Evolutionary conservation across 176 grass and related monocot genomes (phyloP).

Genomic region (Melocanna baccifera): DNA sequence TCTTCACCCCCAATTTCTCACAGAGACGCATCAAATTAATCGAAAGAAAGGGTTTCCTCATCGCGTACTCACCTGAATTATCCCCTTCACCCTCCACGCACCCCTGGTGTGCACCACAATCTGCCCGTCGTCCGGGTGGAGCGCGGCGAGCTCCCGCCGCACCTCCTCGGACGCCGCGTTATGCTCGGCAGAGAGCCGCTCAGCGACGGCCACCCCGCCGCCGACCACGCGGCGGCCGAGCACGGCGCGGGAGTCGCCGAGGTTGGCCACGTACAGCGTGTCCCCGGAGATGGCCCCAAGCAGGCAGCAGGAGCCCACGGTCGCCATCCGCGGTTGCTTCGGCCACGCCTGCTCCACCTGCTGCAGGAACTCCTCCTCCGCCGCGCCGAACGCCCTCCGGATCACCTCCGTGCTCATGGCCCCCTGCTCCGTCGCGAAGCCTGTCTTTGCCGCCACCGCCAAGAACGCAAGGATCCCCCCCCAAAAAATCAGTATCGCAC

Average conservation of each 20-base stretch:
- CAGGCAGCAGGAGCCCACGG: slow-evolving; percentile 88
- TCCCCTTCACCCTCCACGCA: slow-evolving; percentile 82
- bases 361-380: slow-evolving; percentile 81
- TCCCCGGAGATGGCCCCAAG: slow-evolving; percentile 68
- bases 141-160: slow-evolving; percentile 44
- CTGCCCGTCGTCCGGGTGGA: slow-evolving; percentile 74
- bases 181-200: slow-evolving; percentile 68
- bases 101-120: slow-evolving; percentile 75
- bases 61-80: slow-evolving; percentile 67
- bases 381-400: slow-evolving; percentile 56
- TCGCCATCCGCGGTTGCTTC: slow-evolving; percentile 56
- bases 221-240: slow-evolving; percentile 57
- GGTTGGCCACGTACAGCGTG: slow-evolving; percentile 81
- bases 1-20: not conserved
- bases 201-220: slow-evolving; percentile 46
- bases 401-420: slow-evolving; percentile 71
- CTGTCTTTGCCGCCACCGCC: slow-evolving; percentile 33
- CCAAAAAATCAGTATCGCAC: not conserved
- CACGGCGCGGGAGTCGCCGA: slow-evolving; percentile 80
- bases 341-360: slow-evolving; percentile 58
- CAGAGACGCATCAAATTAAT: not conserved
- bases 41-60: not conserved
- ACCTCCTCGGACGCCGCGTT: slow-evolving; percentile 68
- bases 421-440: slow-evolving; percentile 57
- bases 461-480: not conserved